Conservation (phyloP, 306 rosid genomes). For the Citrullus mucosospermus region DNA sequence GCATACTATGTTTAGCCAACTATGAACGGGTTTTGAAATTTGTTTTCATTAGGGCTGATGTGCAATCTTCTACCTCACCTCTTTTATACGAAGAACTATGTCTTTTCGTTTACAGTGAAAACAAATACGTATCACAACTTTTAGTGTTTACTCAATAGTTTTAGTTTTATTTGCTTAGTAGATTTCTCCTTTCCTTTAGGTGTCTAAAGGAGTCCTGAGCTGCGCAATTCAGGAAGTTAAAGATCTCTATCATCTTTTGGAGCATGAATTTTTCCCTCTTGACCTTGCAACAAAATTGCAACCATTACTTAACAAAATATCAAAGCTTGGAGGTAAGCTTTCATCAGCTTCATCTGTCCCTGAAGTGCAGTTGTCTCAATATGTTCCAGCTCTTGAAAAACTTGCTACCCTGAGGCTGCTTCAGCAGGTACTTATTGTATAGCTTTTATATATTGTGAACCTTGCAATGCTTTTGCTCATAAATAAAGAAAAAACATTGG, state of each 20-base stretch:
- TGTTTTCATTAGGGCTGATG: neutral
- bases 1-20: neutral
- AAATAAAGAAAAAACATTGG: neutral
- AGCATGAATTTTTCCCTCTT: constrained; percentile 70
- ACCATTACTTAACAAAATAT: constrained; percentile 54
- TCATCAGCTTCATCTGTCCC: constrained; percentile 88
- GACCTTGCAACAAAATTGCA: constrained; percentile 71
- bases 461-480: neutral
- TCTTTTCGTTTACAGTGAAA: neutral
- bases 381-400: constrained; percentile 60
- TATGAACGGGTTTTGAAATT: no score
- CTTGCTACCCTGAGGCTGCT: constrained; percentile 90
- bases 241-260: constrained; percentile 76
- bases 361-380: constrained; percentile 74
- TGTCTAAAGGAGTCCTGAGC: constrained; percentile 80
- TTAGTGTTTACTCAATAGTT: neutral
- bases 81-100: no score
- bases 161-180: neutral
- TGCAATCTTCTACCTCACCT: neutral
- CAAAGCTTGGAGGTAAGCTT: constrained; percentile 85
- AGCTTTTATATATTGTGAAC: neutral
- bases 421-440: constrained; percentile 53
- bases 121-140: neutral
- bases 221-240: constrained; percentile 94
- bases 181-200: constrained; percentile 20